A percentile compares a stretch with the other conserved stretches of the same genome.
These are phyloP conservation scores for Coccomyxa subellipsoidea DNA, from an alignment of 163 green algal species.

Conservation along the genomic window DNA sequence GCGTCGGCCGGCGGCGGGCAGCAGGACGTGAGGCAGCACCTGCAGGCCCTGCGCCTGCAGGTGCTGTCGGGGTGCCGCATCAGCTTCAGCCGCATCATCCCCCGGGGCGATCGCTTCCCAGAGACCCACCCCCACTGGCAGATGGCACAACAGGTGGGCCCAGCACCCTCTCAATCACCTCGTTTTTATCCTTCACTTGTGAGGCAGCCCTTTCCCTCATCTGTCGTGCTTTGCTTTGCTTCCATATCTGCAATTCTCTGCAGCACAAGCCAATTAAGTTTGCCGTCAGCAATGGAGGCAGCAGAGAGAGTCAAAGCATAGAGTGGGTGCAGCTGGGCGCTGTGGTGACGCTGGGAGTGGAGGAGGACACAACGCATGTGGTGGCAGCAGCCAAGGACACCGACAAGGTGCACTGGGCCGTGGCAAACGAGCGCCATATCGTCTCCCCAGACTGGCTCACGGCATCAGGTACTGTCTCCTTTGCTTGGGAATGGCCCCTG, in stretches of 20 bases:
- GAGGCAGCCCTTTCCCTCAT: neutral
- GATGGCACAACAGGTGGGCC: conserved; percentile 39
- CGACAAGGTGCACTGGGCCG: conserved; percentile 56
- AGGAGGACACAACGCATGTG: conserved; percentile 41
- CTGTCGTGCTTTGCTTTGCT: too few species aligned
- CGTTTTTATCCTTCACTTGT: too few species aligned
- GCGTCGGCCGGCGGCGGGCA: neutral
- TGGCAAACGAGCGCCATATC: conserved; percentile 33
- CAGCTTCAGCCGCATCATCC: conserved; percentile 58
- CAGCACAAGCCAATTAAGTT: too few species aligned
- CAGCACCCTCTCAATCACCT: too few species aligned
- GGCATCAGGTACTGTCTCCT: conserved; percentile 17
- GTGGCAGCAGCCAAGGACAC: conserved; percentile 49
- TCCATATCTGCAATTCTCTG: too few species aligned
- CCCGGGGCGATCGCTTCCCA: conserved; percentile 38
- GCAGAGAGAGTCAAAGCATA: too few species aligned
- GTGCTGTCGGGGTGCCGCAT: conserved; percentile 47
- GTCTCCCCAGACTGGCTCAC: conserved; percentile 60
- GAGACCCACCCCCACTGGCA: conserved; percentile 51
- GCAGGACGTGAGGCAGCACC: conserved; percentile 43
- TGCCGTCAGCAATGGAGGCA: too few species aligned
- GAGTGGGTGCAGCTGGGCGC: conserved; percentile 31
- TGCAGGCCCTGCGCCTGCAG: conserved; percentile 19
- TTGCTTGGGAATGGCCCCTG: neutral
- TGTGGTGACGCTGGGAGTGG: neutral